phyloP scores from a whole-genome alignment of 371 early-diverging fungal genomes.

The Syncephalis fuscata region DNA sequence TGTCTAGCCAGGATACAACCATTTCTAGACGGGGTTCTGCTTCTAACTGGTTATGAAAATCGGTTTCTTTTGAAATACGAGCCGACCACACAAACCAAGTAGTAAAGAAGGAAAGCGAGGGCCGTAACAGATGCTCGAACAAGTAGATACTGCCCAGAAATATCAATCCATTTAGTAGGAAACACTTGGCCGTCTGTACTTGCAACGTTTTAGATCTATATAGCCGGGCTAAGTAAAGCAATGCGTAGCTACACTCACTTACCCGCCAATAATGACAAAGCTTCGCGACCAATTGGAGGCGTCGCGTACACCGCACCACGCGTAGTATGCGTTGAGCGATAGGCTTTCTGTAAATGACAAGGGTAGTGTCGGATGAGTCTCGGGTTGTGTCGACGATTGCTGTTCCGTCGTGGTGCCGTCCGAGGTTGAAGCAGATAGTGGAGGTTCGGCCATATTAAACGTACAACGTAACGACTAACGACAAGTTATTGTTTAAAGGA shows the following conservation, averaged over 20 bases:
- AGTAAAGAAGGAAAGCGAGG: slow-evolving; percentile 5
- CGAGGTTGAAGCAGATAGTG: too few species aligned
- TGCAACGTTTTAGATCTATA: slow-evolving; percentile 3
- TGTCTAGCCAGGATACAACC: slow-evolving; percentile 6
- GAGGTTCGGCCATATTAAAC: too few species aligned
- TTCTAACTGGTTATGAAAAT: slow-evolving; percentile 2
- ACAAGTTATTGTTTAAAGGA: too few species aligned
- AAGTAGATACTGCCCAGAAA: slow-evolving; percentile 7
- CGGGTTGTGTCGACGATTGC: too few species aligned
- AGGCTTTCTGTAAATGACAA: too few species aligned
- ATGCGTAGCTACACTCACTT: neutral
- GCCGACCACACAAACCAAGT: slow-evolving; percentile 2
- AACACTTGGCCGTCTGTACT: slow-evolving; percentile 6
- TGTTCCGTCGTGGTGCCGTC: too few species aligned
- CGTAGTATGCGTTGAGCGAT: neutral
- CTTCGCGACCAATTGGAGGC: slow-evolving; percentile 6
- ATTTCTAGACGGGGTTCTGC: slow-evolving; percentile 5
- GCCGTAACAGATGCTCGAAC: slow-evolving; percentile 4
- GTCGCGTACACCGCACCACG: slow-evolving; percentile 6
- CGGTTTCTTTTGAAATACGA: slow-evolving; percentile 1
- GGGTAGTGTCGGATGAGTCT: too few species aligned
- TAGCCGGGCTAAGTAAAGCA: neutral
- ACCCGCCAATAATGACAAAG: slow-evolving; percentile 7
- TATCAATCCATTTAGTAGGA: slow-evolving; percentile 5
- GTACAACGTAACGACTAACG: too few species aligned